These are phyloP conservation scores for Boechera stricta DNA, from an alignment of 345 rosid species.

Conservation along the genomic window DNA sequence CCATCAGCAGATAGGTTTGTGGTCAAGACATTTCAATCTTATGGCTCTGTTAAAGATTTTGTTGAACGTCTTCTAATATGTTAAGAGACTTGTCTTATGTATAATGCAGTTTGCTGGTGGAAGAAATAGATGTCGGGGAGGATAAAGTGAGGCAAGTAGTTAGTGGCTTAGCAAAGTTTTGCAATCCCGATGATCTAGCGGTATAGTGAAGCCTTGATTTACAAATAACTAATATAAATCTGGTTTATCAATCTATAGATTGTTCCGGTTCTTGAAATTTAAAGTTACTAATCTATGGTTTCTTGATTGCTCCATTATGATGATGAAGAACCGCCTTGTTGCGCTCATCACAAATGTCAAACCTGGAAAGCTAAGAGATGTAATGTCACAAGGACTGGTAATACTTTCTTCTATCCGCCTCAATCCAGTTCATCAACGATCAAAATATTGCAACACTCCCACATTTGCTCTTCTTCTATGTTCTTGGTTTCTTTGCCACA, in stretches of 20 bases:
- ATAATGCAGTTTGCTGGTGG: slow-evolving; percentile 83
- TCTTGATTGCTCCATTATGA: slow-evolving; percentile 33
- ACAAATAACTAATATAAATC: neutral
- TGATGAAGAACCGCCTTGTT: slow-evolving; percentile 74
- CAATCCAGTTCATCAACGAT: neutral
- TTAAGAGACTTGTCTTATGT: neutral
- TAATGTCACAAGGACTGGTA: slow-evolving; percentile 96
- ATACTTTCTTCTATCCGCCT: slow-evolving; percentile 30
- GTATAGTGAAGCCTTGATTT: slow-evolving; percentile 52
- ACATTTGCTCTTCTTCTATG: slow-evolving; percentile 13
- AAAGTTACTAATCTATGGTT: slow-evolving; percentile 32
- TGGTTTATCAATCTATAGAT: neutral
- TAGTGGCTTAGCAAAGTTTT: slow-evolving; percentile 95
- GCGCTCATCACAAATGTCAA: slow-evolving; percentile 93
- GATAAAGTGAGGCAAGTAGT: slow-evolving; percentile 92
- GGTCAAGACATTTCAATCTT: slow-evolving; percentile 32
- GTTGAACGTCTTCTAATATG: slow-evolving; percentile 16
- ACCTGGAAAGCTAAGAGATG: slow-evolving; percentile 97
- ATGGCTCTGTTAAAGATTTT: slow-evolving; percentile 6
- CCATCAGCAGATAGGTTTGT: slow-evolving; percentile 97
- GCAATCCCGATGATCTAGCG: slow-evolving; percentile 77
- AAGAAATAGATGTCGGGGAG: slow-evolving; percentile 94
- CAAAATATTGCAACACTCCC: neutral
- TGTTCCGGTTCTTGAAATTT: slow-evolving; percentile 26
- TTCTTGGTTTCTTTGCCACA: slow-evolving; percentile 45